Percentiles rank a stretch among this genome's conserved stretches.
phyloP scores from a whole-genome alignment of 305 asterid species.

The Fraxinus ornus region DNA sequence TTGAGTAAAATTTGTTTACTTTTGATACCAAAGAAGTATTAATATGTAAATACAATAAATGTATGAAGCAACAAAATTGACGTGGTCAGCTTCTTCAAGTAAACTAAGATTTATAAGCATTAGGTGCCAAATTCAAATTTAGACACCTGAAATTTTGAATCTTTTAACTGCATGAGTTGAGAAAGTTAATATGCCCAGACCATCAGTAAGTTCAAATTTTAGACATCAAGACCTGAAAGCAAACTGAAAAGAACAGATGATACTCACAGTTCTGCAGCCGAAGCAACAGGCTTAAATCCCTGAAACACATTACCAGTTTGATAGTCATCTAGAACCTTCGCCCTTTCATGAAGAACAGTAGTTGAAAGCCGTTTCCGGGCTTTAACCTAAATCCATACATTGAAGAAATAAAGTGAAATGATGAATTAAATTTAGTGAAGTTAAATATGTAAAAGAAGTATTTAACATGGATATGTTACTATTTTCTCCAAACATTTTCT shows the following conservation, averaged over 20 bases:
- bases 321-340: conserved; percentile 60
- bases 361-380: conserved; percentile 50
- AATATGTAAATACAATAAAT: background rate
- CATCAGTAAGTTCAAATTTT: background rate
- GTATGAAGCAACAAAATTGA: background rate
- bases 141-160: background rate
- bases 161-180: background rate
- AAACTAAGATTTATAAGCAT: conserved; percentile 9
- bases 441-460: background rate
- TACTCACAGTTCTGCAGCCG: conserved; percentile 53
- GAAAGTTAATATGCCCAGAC: conserved; percentile 7
- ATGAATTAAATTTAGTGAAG: conserved; percentile 19
- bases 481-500: background rate
- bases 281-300: conserved; percentile 74
- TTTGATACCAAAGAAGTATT: background rate
- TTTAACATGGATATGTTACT: background rate
- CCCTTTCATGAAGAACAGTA: conserved; percentile 68
- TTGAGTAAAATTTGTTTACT: background rate
- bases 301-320: conserved; percentile 60
- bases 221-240: conserved; percentile 21
- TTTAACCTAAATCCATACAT: conserved; percentile 41
- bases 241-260: conserved; percentile 20
- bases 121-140: background rate
- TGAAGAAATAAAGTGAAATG: conserved; percentile 14
- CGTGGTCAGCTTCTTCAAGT: background rate